Evolutionary conservation across 2,329 filamentous ascomycete genomes (phyloP), one percentile per base, ranked within the genome.

Genomic region (Waltergamsia citrina): DNA sequence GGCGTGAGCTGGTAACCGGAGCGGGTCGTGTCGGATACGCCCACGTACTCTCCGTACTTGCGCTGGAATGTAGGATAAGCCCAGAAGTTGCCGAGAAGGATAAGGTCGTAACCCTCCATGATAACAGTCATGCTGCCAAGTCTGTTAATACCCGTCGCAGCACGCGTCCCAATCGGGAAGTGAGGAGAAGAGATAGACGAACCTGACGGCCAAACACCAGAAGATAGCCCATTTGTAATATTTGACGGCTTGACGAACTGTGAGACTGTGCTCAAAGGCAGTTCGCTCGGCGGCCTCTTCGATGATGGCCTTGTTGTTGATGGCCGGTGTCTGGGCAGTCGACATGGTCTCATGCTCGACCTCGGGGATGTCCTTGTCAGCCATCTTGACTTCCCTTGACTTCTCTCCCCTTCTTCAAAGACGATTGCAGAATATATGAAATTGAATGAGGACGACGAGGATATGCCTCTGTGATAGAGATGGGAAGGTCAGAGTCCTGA

Each of bases 101-200:
- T 63, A 3, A 61, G 56, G 33, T 69, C 65, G 46, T 69, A 69
- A 3, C 66, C 66, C 38, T 69, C 66, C 66, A 69, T 69, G 39
- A 69, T 54, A 34, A 69, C 58, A 4, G 61, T 57, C n/a, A 57
- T 57, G 10, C n/a, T n/a, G n/a, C n/a, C n/a, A n/a, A n/a, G n/a
- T n/a, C n/a, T n/a, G n/a, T n/a, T n/a, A n/a, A n/a, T n/a, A n/a
- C n/a, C n/a, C n/a, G n/a, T n/a, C n/a, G n/a, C n/a, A n/a, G n/a
- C n/a, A n/a, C n/a, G n/a, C n/a, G n/a, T n/a, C n/a, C n/a, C n/a
- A n/a, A n/a, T n/a, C n/a, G n/a, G n/a, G n/a, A n/a, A n/a, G n/a
- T n/a, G n/a, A n/a, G n/a, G n/a, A n/a, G n/a, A n/a, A n/a, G n/a
- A n/a, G n/a, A n/a, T n/a, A n/a, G n/a, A n/a, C n/a, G n/a, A n/a